Evolutionary conservation across 345 rosid species (phyloP).

Genomic region (Salix caprea): DNA sequence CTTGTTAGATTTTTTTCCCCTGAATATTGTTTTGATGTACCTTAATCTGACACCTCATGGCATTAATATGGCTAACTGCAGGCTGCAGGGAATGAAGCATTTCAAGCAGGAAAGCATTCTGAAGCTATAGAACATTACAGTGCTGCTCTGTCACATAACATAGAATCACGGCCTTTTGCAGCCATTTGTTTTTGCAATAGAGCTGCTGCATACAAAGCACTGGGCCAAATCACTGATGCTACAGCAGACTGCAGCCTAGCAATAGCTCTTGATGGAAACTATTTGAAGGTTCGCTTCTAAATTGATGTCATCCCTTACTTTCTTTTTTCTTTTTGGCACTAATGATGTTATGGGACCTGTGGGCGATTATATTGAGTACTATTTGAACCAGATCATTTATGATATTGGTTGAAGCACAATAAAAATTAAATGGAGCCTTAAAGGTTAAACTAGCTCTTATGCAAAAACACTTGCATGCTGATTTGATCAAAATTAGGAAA

Average conservation of each 20-base stretch:
- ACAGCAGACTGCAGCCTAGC: conserved; percentile 97
- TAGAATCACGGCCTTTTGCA: conserved; percentile 86
- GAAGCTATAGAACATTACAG: conserved; percentile 94
- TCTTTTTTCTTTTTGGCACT: not conserved
- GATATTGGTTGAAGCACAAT: not conserved
- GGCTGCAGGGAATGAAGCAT: conserved; percentile 94
- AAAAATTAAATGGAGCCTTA: not conserved
- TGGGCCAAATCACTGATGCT: conserved; percentile 79
- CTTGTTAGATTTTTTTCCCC: not conserved
- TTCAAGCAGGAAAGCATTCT: conserved; percentile 72
- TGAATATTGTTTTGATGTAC: not conserved
- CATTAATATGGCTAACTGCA: conserved; percentile 18
- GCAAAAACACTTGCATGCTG: not conserved
- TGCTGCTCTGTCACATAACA: conserved; percentile 66
- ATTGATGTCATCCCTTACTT: not conserved
- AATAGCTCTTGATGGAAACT: conserved; percentile 81
- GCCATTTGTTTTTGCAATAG: conserved; percentile 97
- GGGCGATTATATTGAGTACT: not conserved
- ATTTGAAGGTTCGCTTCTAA: conserved; percentile 60
- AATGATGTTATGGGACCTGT: not conserved
- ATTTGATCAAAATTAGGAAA: not conserved
- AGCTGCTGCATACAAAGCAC: conserved; percentile 84
- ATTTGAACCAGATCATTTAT: not conserved
- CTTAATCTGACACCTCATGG: not conserved
- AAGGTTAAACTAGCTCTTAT: not conserved